Base-by-base conservation (phyloP, 306 rosid genomes). In the Inga leiocalycina region DNA sequence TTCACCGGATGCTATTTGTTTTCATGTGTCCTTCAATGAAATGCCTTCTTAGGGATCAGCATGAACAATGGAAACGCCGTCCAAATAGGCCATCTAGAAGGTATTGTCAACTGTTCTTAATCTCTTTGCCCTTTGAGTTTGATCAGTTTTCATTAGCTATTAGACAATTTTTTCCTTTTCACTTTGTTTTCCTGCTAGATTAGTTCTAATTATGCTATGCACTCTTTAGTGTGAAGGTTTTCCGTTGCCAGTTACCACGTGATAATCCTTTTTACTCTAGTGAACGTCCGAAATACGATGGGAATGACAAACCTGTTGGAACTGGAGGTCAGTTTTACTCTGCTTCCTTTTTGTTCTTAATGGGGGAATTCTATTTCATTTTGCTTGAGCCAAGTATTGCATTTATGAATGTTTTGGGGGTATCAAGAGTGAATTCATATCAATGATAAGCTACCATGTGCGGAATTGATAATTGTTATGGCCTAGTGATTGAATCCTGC, bases 21-120 rank as follows among this genome's bases (percentile, higher is more conserved):
- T 95, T 92, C 74, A 91, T 93, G 94, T 95, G 98, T 80, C 89
- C 85, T n/a, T 93, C 97, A 19, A 91, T 93, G 94, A 87, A 19
- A 48, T 95, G 97, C 84, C 98, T 95, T 85, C 93, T 85, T 56
- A 86, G 89, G 74, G 97, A 95, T 84, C 97, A 90, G 70, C 97
- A 91, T 9, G 98, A 93, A 80, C 98, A 92, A 80, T 88, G 95
- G 98, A 95, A 89, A 76, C 80, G 89, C 71, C 78, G 79, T 69
- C 86, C 89, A 12, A 90, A 89, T 48, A 86, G 79, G 70, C 88
- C 93, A 54, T 89, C 85, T 61, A 87, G 97, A 83, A 92, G 98
- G 98, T 72, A 72, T 46, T 45, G 76, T 24, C 27, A 1, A 8
- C 59, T 24, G 22, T 93, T 72, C 41, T 20, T 79, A 12, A 20